These are phyloP conservation scores for Edaphochlamys debaryana DNA, from an alignment of 139 green algal genomes.

Conservation along the genomic window DNA sequence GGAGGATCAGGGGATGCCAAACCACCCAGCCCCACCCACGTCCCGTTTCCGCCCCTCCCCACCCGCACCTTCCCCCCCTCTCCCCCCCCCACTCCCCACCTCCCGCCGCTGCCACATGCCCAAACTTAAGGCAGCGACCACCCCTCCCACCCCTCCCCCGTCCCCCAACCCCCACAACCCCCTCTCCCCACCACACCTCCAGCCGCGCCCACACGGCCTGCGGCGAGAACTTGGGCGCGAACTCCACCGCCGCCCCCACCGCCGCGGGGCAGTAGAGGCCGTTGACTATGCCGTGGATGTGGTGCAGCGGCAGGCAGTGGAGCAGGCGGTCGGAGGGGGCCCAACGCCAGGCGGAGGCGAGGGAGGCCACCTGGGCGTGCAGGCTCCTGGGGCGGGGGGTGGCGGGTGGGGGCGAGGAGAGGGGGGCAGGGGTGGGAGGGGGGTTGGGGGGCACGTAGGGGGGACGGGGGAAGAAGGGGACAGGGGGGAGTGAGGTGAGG, in stretches of 20 bases:
- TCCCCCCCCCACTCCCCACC: no score
- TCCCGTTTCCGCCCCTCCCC: no score
- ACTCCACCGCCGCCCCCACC: slow-evolving; percentile 79
- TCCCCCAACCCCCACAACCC: no score
- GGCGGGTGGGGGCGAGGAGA: not conserved
- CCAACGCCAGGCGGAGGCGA: slow-evolving; percentile 87
- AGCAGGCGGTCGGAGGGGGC: slow-evolving; percentile 80
- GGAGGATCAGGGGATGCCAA: not conserved
- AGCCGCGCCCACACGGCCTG: slow-evolving; percentile 71
- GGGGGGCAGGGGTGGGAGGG: no score
- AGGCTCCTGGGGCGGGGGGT: slow-evolving; percentile 61
- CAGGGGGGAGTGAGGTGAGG: no score
- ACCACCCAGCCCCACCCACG: not conserved
- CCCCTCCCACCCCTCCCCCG: no score
- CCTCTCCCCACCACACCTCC: slow-evolving; percentile 52
- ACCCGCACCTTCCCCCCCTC: no score
- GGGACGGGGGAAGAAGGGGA: no score
- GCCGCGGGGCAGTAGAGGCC: slow-evolving; percentile 82
- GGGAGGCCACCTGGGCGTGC: slow-evolving; percentile 71
- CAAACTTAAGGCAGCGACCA: no score
- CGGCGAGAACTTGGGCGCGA: slow-evolving; percentile 85
- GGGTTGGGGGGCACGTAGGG: no score
- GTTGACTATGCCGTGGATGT: slow-evolving; percentile 97
- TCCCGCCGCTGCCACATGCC: no score
- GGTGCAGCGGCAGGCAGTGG: slow-evolving; percentile 93